Evolutionary conservation across 257 asterid species (phyloP).

Genomic region (Salvia rosmarinus): DNA sequence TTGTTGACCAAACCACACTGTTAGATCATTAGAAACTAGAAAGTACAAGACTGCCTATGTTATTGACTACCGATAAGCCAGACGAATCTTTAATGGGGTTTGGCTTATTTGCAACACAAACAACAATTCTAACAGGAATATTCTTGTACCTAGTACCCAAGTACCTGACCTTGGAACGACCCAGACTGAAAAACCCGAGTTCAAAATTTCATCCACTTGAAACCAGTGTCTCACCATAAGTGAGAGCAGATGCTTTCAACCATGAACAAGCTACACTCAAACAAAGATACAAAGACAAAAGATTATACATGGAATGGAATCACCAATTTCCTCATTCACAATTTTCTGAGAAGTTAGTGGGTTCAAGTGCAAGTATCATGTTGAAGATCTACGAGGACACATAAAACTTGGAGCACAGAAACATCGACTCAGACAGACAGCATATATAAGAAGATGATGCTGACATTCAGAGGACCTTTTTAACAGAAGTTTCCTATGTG

Average conservation of each 20-base stretch:
- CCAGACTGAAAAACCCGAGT: conserved; percentile 49
- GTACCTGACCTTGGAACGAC: conserved; percentile 35
- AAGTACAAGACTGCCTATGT: conserved; percentile 30
- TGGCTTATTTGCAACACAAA: conserved; percentile 49
- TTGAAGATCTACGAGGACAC: background rate
- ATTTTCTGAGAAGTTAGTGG: conserved; percentile 14
- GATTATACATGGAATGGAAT: conserved; percentile 25
- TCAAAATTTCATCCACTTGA: conserved; percentile 46
- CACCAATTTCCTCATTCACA: background rate
- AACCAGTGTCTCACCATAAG: conserved; percentile 36
- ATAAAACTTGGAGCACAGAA: background rate
- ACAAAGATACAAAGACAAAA: conserved; percentile 24
- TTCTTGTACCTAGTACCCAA: conserved; percentile 53
- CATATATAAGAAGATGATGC: background rate
- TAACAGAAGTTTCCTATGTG: background rate
- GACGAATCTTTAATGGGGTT: conserved; percentile 39
- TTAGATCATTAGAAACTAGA: conserved; percentile 20
- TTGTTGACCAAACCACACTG: conserved; percentile 36
- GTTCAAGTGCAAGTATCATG: background rate
- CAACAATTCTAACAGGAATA: conserved; percentile 44
- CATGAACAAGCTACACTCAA: conserved; percentile 19
- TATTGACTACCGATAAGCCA: conserved; percentile 38
- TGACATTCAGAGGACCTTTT: conserved; percentile 5
- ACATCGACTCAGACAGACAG: background rate
- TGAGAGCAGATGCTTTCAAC: conserved; percentile 23